Base-by-base conservation (phyloP, 805 yeast species). In the Yarrowia divulgata region DNA sequence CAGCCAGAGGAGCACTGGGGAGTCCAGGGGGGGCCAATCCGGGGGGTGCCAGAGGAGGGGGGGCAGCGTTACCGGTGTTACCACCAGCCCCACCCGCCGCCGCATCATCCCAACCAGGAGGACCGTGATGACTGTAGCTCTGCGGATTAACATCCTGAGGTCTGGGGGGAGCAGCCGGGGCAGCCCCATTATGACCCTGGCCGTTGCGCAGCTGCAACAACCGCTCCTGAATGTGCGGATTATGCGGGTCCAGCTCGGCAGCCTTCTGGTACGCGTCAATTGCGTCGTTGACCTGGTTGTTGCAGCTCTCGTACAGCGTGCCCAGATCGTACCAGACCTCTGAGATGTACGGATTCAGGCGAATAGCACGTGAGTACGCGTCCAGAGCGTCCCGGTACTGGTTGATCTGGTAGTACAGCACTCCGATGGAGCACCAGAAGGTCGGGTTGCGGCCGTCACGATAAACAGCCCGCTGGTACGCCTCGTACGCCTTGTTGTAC, bases 311-410 rank as follows among this genome's bases (percentile, higher is more conserved):
- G 79, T 95, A 95, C 50, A 95, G 82, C 7, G 98, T 95, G 70
- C 99, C 99, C 76, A 95, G 85, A 80, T 95, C 99, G 80, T 95
- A 95, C 99, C 99, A 95, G 34, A 95, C 99, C 79, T 95, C 99
- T 71, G 95, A 88, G 73, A 95, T 90, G 81, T 93, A 93, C 16
- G 99, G 99, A 75, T 95, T 95, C 75, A 95, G 85, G 74, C 98
- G 85, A 71, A 95, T 95, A 12, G 99, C 99, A 69, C 98, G 84
- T 8, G 98, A 93, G 81, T 95, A 95, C 16, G 99, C 99, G 78
- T 95, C 98, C 72, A 95, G 83, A 1, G 99, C 99, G 78, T 95
- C 99, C 69, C 97, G 85, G 81, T 91, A 95, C 81, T 95, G 99
- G 69, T 95, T 88, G 71, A 95, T 94, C 80, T 95, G 98, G 79